Evolutionary conservation across 768 basidiomycete species (phyloP), one percentile per base, ranked within the genome.

Genomic region (Lactarius akahatsu): DNA sequence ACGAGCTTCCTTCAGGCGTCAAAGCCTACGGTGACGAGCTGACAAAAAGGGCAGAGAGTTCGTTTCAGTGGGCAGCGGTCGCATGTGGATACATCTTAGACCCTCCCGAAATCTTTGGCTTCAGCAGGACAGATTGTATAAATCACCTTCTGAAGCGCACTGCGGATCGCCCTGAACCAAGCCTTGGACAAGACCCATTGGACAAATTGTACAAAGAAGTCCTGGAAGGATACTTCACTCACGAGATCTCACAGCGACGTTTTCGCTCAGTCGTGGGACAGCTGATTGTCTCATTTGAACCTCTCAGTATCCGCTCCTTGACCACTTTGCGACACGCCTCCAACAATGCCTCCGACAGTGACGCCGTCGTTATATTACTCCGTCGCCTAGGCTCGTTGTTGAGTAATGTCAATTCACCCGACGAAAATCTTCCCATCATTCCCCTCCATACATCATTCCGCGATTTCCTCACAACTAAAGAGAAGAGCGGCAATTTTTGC

Each of bases 391-490:
- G 59, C 28, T 60, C 59, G 4, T 30, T 60, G 38, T 23, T 60
- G n/a, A 60, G 40, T 15, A 60, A 60, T 30, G 59, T 60, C 9
- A 43, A 34, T 28, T 18, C 59, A 45, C 4, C 10, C 34, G 16
- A 43, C 16, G 26, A 41, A 9, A 10, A 20, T 15, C 59, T 41
- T 26, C 38, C 59, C 10, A 45, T 60, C 28, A 11, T 41, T 40
- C 59, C 59, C 15, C 40, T 40, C 40, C 40, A 40, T 16, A 40
- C 40, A 40, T 40, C 40, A 15, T 57, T 57, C 30, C 57, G 57
- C 15, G 57, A 57, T 32, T 57, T 57, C 57, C 57, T 57, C 13
- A 57, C 57, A 20, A 38, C 4, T 11, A 34, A 57, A 30, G 57
- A 23, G n/a, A 30, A n/a, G 57, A 57, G 57, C 36, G 30, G 57